Evolutionary conservation across 1,284 basidiomycete genomes (phyloP).

Genomic region (Irpex sp.): DNA sequence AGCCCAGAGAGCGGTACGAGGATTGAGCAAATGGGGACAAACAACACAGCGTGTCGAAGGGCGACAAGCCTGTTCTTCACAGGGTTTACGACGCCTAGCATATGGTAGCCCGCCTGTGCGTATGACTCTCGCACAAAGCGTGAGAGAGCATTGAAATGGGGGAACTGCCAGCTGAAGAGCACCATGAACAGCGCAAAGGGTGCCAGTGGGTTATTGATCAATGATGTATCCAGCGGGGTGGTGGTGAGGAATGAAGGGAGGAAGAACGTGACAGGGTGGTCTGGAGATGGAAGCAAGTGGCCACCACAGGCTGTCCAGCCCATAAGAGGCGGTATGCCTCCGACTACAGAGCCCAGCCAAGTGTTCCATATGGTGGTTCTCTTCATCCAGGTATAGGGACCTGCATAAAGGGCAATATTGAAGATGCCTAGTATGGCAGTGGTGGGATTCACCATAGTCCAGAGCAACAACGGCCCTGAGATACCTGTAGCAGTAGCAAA

Average conservation of each 20-base stretch:
- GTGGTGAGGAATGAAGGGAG: slow-evolving; percentile 47
- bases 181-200: slow-evolving; percentile 76
- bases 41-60: slow-evolving; percentile 78
- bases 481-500: slow-evolving; percentile 79
- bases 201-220: slow-evolving; percentile 74
- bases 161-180: slow-evolving; percentile 98
- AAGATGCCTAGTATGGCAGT: slow-evolving; percentile 82
- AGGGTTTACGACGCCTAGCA: slow-evolving; percentile 86
- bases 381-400: slow-evolving; percentile 92
- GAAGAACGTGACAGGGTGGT: slow-evolving; percentile 54
- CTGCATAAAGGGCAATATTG: slow-evolving; percentile 91
- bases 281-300: slow-evolving; percentile 61
- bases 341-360: slow-evolving; percentile 93
- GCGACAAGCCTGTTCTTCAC: slow-evolving; percentile 83
- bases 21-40: slow-evolving; percentile 79
- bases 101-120: slow-evolving; percentile 90
- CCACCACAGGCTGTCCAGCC: slow-evolving; percentile 97
- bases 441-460: slow-evolving; percentile 84
- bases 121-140: slow-evolving; percentile 87
- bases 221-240: slow-evolving; percentile 38
- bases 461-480: slow-evolving; percentile 77
- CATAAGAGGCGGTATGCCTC: slow-evolving; percentile 93
- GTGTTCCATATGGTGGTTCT: slow-evolving; percentile 89
- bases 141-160: slow-evolving; percentile 95
- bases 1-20: slow-evolving; percentile 85